These are phyloP conservation scores for Aureobasidium melanogenum DNA, from an alignment of 2,329 filamentous ascomycete genomes.

Conservation along the genomic window DNA sequence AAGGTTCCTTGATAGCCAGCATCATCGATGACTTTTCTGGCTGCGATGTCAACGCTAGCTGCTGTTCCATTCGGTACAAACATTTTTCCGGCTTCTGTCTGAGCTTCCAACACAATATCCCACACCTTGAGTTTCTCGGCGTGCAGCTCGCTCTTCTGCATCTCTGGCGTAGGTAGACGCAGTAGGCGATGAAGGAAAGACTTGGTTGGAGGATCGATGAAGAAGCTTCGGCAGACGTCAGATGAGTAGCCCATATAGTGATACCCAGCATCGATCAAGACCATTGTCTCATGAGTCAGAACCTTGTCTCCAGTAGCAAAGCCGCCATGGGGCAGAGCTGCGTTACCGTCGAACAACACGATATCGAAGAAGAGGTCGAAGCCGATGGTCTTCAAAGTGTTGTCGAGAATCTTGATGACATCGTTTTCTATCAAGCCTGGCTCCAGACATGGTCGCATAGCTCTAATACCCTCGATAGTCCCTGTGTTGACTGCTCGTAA, in stretches of 20 bases:
- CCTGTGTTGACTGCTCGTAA: slow-evolving; percentile 55
- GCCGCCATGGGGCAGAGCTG: slow-evolving; percentile 46
- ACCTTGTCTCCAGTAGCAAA: slow-evolving; percentile 42
- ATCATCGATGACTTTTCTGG: slow-evolving; percentile 46
- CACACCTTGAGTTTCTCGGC: slow-evolving; percentile 49
- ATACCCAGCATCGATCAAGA: slow-evolving; percentile 52
- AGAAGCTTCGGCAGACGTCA: slow-evolving; percentile 56
- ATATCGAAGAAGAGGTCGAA: slow-evolving; percentile 55
- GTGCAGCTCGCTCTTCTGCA: slow-evolving; percentile 15
- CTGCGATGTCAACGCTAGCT: slow-evolving; percentile 53
- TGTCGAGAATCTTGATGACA: slow-evolving; percentile 47
- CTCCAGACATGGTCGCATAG: slow-evolving; percentile 48
- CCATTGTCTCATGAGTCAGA: slow-evolving; percentile 46
- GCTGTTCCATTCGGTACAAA: slow-evolving; percentile 46
- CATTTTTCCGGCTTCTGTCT: slow-evolving; percentile 45
- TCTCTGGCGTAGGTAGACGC: not conserved
- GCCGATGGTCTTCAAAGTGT: slow-evolving; percentile 44
- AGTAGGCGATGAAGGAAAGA: not conserved
- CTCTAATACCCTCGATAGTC: slow-evolving; percentile 51
- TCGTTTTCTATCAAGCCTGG: slow-evolving; percentile 50
- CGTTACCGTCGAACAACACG: slow-evolving; percentile 52
- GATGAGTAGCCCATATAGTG: slow-evolving; percentile 56
- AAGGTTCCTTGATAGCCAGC: slow-evolving; percentile 52
- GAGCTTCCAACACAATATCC: slow-evolving; percentile 54
- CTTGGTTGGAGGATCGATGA: slow-evolving; percentile 23